Evolutionary conservation across 768 basidiomycete genomes (phyloP), one percentile per base, ranked within the genome.

Genomic region (Kwoniella dendrophila): DNA sequence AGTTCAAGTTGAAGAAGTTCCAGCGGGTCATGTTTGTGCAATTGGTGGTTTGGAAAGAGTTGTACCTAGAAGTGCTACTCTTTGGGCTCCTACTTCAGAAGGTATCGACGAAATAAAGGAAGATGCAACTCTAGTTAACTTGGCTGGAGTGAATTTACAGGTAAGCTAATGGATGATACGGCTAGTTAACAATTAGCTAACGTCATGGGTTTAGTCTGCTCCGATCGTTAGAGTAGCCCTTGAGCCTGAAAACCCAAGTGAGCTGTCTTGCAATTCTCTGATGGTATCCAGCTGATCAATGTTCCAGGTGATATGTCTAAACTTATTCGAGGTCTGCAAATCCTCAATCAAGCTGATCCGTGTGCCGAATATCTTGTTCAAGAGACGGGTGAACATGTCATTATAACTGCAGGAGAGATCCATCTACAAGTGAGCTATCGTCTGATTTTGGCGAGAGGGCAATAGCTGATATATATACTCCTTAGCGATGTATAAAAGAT

Each of bases 291-390:
- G 26, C 53, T 62, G 50, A 48, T 10, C 34, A 1, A 12, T 50
- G 18, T 27, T 27, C 14, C 50, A 81, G 81, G 86, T 6, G 92
- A 98, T 73, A 89, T 98, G 86, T 88, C 86, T 1, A 92, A 90
- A 75, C 83, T 99, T 24, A 84, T 98, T 45, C 84, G 83, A 36
- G 96, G 96, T 0, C 81, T 99, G 56, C 90, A 89, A 67, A 82
- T 98, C 12, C 85, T 99, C 33, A 89, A 88, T 68, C 94, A 97
- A 75, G 88, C 93, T 3, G 96, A 98, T 81, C 95, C 96, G 0
- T 98, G 93, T 67, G 94, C 95, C 3, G 92, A 98, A 75, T 94
- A 90, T 0, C 93, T 97, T 77, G 93, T 97, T 68, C 96, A 98
- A 79, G 86, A 91, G 71, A 96, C 94, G 0, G 96, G 96, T 32